Evolutionary conservation across 192 early-diverging fungal genomes (phyloP), one percentile per base, ranked within the genome.

Genomic region (Coemansia sp.): DNA sequence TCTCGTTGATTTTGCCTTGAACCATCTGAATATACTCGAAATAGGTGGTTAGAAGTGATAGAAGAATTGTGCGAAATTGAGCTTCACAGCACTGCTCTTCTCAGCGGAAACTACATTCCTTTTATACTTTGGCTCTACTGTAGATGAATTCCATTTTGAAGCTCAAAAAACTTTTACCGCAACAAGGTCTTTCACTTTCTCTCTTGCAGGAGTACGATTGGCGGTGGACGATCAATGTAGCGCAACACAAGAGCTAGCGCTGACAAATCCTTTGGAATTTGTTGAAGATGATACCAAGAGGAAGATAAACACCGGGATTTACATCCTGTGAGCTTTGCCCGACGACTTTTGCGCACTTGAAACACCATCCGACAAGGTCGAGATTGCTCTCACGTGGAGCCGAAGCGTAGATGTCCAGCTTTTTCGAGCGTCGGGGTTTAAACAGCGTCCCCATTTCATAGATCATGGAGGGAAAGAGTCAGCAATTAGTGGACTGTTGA

Each of bases 1-100:
- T 84, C 35, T 73, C 59, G 50, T 67, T 73, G 21, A 82, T 66
- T 21, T 83, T 80, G n/a, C 72, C 77, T 31, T 74, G 61, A 33
- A 71, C 72, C 72, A 76, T 77, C 37, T 45, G 61, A 8, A 6
- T 53, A 42, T 40, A 57, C 65, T 39, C 51, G 37, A 45, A 60
- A 21, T 50, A 18, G 46, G 10, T 23, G 20, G 11, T 26, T 26
- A 11, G 20, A 24, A 26, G 23, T 24, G 7, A 21, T 26, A 26
- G 23, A 11, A 26, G 24, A 50, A 26, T 5, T 11, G 23, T 10
- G 11, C 21, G n/a, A 26, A 50, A 18, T 8, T 21, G 23, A 10
- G 7, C 13, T 45, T 0, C 18, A 7, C 42, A 20, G 42, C 18
- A 20, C 18, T 10, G 10, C 7, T 50, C 20, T 50, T 24, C 46